Evolutionary conservation across 2,329 filamentous ascomycete species (phyloP).

Genomic region (Trichoderma breve): DNA sequence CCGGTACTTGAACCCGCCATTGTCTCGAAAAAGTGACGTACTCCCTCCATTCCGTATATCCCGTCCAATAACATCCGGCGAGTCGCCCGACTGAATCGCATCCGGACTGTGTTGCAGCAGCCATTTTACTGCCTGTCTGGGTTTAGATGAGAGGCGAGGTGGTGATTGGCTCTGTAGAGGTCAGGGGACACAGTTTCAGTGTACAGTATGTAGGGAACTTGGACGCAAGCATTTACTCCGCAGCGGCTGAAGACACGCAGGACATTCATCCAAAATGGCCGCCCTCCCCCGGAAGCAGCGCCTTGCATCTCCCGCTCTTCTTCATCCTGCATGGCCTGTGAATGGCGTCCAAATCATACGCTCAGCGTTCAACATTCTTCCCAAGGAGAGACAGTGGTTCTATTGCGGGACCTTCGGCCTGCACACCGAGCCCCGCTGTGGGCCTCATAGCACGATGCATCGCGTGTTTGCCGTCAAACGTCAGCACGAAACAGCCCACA

Average conservation of each 20-base stretch:
- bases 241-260: constrained; percentile 5
- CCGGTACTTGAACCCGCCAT: background rate
- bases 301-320: background rate
- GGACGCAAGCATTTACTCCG: background rate
- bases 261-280: background rate
- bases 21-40: constrained; percentile 15
- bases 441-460: constrained; percentile 14
- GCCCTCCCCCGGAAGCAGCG: background rate
- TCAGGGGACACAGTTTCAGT: background rate
- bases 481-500: constrained; percentile 1
- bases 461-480: constrained; percentile 10
- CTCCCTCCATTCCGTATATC: constrained; percentile 3
- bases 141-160: background rate
- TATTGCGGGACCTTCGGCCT: constrained; percentile 10
- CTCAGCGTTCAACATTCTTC: background rate
- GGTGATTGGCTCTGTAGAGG: background rate
- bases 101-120: constrained; percentile 5
- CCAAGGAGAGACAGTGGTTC: background rate
- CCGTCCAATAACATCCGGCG: background rate
- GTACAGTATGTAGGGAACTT: background rate
- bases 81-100: background rate
- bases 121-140: constrained; percentile 4
- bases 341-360: background rate
- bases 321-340: background rate
- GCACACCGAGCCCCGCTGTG: constrained; percentile 16